Base-by-base conservation (phyloP, 2,329 filamentous ascomycete species). In the Cephalotrichum gorgonifer region DNA sequence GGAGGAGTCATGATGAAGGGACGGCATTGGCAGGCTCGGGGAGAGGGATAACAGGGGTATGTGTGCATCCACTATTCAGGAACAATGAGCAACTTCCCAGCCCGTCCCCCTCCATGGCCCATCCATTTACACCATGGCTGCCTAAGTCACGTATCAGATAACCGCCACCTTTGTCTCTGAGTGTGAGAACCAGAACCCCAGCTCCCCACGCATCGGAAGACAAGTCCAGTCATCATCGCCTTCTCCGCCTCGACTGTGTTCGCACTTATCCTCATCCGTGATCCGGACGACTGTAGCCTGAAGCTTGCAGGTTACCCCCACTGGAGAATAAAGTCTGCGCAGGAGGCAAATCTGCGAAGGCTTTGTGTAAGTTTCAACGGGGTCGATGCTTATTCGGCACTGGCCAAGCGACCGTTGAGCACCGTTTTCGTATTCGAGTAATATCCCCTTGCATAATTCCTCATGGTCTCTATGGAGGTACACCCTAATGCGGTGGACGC, bases 401-500 rank as follows among this genome's bases (percentile, higher is more conserved):
- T 55, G 49, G n/a, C 54, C 52, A 44, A 54, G 43, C 43, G 54
- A 47, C 23, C 52, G 44, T 44, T 52, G 46, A 12, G 49, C 54
- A 23, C 54, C 52, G 26, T 51, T 52, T 17, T 51, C 27, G 33
- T 54, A 55, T 35, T 52, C 27, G 6, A 55, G 41, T 11, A 55
- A 45, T 14, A 54, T 53, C 17, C 54, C 54, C 43, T 44, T 41
- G 46, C 54, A 55, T n/a, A 49, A 23, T 8, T 39, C 49, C 31
- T 15, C 33, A 20, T 28, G 6, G 28, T 44, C 20, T 12, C 22
- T 33, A 20, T 51, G 12, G 33, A 51, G 53, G 39, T 51, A 55
- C 41, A 55, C 35, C 2, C 39, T 51, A 20, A 54, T 20, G 30
- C 43, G 20, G 17, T 33, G 22, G 15, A 55, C 49, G 7, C n/a